Percentiles rank a stretch among this genome's conserved stretches.
Conservation (phyloP, 306 rosid species). For the Carpinus fangiana region DNA sequence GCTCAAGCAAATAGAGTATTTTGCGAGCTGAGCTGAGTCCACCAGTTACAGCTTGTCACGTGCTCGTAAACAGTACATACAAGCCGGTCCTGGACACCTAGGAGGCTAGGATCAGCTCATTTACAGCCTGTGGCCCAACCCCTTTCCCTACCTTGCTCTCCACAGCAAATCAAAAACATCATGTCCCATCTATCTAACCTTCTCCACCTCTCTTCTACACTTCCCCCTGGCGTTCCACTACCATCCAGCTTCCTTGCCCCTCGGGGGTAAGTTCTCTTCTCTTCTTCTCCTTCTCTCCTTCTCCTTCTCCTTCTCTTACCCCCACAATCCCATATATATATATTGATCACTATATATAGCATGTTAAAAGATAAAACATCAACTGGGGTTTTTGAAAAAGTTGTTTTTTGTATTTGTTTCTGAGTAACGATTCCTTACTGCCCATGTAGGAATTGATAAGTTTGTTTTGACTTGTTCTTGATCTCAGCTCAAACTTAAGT, state of each 20-base stretch:
- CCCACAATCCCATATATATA: too few relatives aligned
- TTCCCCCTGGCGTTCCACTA: neutral
- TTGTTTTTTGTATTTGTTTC: neutral
- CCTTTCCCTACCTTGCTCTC: slow-evolving; percentile 8
- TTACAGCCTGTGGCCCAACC: too few relatives aligned
- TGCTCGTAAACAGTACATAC: too few relatives aligned
- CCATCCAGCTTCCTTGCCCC: neutral
- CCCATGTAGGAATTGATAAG: neutral
- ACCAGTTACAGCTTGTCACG: too few relatives aligned
- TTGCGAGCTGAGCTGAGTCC: too few relatives aligned
- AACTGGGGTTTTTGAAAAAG: neutral
- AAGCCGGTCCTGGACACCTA: too few relatives aligned
- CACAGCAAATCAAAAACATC: neutral
- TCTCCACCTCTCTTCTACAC: neutral
- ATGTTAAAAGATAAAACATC: neutral
- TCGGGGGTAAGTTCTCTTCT: neutral
- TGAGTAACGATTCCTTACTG: neutral
- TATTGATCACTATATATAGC: too few relatives aligned
- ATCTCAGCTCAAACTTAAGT: too few relatives aligned
- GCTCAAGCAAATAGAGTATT: too few relatives aligned
- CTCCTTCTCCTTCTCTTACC: too few relatives aligned
- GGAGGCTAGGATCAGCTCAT: too few relatives aligned
- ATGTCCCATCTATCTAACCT: slow-evolving; percentile 26
- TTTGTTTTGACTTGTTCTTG: neutral
- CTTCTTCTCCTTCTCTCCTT: neutral